phyloP scores from a whole-genome alignment of 257 asterid genomes.

The Lantana camara region DNA sequence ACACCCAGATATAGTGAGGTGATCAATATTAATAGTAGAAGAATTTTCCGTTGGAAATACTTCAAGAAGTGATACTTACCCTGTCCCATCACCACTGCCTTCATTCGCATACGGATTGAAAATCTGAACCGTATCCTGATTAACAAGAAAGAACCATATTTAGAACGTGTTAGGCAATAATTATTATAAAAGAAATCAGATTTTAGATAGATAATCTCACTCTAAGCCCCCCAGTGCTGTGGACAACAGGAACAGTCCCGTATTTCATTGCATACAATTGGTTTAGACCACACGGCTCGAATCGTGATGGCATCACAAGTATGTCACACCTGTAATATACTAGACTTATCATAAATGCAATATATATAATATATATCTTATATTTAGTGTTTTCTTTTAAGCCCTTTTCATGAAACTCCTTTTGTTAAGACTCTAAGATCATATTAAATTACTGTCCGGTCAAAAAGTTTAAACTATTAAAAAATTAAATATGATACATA shows the following conservation, averaged over 20 bases:
- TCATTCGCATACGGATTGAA: slow-evolving; percentile 75
- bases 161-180: background rate
- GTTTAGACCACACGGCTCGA: slow-evolving; percentile 95
- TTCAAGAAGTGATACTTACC: slow-evolving; percentile 54
- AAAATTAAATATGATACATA: too few relatives aligned
- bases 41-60: background rate
- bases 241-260: slow-evolving; percentile 94
- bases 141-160: slow-evolving; percentile 1
- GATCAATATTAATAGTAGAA: background rate
- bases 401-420: too few relatives aligned
- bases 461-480: too few relatives aligned
- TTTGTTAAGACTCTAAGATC: too few relatives aligned
- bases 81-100: slow-evolving; percentile 85
- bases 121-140: slow-evolving; percentile 82
- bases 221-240: slow-evolving; percentile 89
- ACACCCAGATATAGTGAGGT: background rate
- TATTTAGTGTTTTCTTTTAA: too few relatives aligned
- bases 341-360: too few relatives aligned
- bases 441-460: too few relatives aligned
- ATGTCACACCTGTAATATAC: slow-evolving; percentile 82
- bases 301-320: slow-evolving; percentile 90
- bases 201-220: slow-evolving; percentile 46
- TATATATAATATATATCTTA: too few relatives aligned
- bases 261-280: slow-evolving; percentile 96
- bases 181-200: background rate